Conservation (phyloP, 805 yeast genomes). For the Teunomyces funiuensis region DNA sequence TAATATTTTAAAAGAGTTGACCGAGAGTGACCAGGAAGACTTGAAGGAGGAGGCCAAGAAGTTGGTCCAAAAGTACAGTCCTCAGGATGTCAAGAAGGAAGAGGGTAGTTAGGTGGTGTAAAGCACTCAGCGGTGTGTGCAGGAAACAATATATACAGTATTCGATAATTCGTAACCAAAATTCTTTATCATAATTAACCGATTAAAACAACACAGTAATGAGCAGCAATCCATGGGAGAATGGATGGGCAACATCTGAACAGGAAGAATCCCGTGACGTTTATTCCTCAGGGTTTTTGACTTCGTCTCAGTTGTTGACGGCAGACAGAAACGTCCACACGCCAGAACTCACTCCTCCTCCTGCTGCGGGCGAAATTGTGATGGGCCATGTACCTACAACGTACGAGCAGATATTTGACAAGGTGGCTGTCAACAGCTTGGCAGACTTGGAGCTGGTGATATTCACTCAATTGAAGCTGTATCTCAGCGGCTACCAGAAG, state of each 20-base stretch:
- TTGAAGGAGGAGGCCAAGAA: slow-evolving; percentile 47
- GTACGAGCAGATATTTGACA: slow-evolving; percentile 22
- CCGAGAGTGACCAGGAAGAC: slow-evolving; percentile 47
- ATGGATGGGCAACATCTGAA: slow-evolving; percentile 34
- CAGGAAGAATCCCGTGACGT: slow-evolving; percentile 7
- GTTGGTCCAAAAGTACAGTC: slow-evolving; percentile 46
- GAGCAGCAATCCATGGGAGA: slow-evolving; percentile 37
- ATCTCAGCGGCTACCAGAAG: slow-evolving; percentile 31
- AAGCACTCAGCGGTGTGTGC: too few relatives aligned
- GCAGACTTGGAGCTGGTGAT: slow-evolving; percentile 30
- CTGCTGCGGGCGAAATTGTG: not conserved
- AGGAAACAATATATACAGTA: too few relatives aligned
- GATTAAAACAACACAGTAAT: not conserved
- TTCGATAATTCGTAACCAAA: too few relatives aligned
- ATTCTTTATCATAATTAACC: not conserved
- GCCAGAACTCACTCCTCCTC: slow-evolving; percentile 2
- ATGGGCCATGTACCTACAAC: slow-evolving; percentile 29
- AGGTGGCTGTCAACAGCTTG: slow-evolving; percentile 20
- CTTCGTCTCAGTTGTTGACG: slow-evolving; percentile 24
- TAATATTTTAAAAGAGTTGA: slow-evolving; percentile 46
- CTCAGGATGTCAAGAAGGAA: not conserved
- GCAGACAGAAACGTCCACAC: not conserved
- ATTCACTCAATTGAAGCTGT: slow-evolving; percentile 22
- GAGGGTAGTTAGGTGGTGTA: too few relatives aligned
- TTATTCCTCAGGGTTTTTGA: slow-evolving; percentile 14